Evolutionary conservation across 139 green algal genomes (phyloP).

Genomic region (Bryopsis sp.): DNA sequence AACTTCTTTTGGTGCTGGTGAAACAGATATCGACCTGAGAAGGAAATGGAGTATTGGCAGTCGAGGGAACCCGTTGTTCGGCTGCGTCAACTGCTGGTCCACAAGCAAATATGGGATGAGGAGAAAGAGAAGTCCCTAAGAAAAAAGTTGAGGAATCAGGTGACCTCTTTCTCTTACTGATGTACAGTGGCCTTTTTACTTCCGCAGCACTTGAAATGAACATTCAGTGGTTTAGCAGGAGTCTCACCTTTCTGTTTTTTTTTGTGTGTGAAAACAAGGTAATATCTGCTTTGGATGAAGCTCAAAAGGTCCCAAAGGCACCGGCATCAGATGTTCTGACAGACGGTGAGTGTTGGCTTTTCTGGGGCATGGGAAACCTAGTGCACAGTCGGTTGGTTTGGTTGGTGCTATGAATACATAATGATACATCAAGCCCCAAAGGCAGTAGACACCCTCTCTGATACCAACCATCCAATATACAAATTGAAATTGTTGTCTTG

Average conservation of each 20-base stretch:
- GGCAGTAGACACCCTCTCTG: background rate
- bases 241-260: too few species aligned
- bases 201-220: too few species aligned
- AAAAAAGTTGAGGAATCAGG: constrained; percentile 32
- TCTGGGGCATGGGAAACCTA: background rate
- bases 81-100: constrained; percentile 55
- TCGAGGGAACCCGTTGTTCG: constrained; percentile 70
- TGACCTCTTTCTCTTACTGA: background rate
- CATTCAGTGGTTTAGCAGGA: too few species aligned
- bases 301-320: constrained; percentile 44
- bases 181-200: background rate
- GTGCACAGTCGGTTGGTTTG: background rate
- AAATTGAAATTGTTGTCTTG: background rate
- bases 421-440: background rate
- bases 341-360: constrained; percentile 36
- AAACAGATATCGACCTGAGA: constrained; percentile 66
- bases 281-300: constrained; percentile 20
- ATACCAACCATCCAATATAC: background rate
- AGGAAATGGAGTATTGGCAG: constrained; percentile 70
- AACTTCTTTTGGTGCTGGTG: too few species aligned
- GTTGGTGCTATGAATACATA: background rate
- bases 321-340: constrained; percentile 54
- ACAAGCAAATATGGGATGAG: constrained; percentile 59
- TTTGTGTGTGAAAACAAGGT: too few species aligned
- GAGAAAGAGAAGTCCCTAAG: constrained; percentile 39